Base-by-base conservation (phyloP, 2,329 filamentous ascomycete species). In the Neonectria ditissima region DNA sequence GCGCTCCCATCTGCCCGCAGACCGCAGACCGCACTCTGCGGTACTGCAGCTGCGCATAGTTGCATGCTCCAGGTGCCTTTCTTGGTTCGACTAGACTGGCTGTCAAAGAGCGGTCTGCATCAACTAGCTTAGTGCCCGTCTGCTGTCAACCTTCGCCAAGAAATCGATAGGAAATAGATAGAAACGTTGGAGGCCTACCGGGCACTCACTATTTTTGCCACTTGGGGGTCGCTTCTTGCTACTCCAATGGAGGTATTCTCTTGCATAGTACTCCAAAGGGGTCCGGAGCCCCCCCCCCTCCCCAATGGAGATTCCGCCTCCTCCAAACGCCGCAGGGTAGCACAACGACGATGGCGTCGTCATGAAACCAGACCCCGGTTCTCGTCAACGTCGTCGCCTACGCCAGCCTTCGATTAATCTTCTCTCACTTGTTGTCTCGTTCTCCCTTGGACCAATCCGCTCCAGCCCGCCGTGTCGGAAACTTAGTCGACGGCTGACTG, bases 101-200 rank as follows among this genome's bases (percentile, higher is more conserved):
- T 73, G 70, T 70, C 70, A 73, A 73, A 70, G 62, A 73, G 70
- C 70, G 70, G 70, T 73, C 70, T 73, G 70, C 69, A 58, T 70
- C 61, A 65, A 70, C 58, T 47, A 68, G 50, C 48, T 59, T 65
- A 69, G 68, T 70, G 63, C 41, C 62, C 61, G 55, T 22, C 45
- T 34, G 26, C 48, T 47, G 44, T 60, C 44, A 66, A 57, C 55
- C 43, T 54, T 54, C 5, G 57, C 48, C 48, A 60, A 53, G 56
- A 9, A 47, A n/a, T 50, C 26, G 8, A 43, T 54, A 51, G 16
- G 14, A 20, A 20, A 26, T 18, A 20, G 24, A 43, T 22, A 55
- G 26, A 32, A 9, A 47, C 37, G 53, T 28, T 44, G 53, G 41
- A 34, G 41, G 26, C 45, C 39, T 44, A 22, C 18, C 13, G n/a